Base-by-base conservation (phyloP, 352 stramenopile genomes). In the Phytophthora hybrid region DNA sequence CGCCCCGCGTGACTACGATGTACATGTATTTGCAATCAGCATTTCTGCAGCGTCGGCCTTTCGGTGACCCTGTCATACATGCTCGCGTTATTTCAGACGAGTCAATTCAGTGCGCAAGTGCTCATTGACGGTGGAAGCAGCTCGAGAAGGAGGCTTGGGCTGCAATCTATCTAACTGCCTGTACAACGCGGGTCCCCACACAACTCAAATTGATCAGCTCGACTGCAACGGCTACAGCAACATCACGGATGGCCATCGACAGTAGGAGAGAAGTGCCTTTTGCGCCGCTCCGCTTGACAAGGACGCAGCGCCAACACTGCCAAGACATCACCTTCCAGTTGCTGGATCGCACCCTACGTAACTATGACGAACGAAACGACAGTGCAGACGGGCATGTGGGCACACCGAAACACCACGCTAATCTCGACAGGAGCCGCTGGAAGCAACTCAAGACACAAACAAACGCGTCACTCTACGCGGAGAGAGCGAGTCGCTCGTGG, bases 301-400 rank as follows among this genome's bases (percentile, higher is more conserved):
- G n/a, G 7, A 41, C 29, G n/a, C 39, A 70, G 53, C n/a, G 57
- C 14, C 54, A 58, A 54, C 54, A 52, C 5, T 63, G 54, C 16
- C 54, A 53, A 11, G 63, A 69, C 23, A 11, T 61, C 21, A 47
- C 41, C 5, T 59, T 66, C 18, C 66, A 73, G 19, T 34, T 73
- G 66, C 66, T 73, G 10, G 66, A 73, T 46, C 59, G 66, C 41
- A 68, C 66, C 16, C 49, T 67, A 14, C 66, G 66, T 49, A 61
- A 37, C 56, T 72, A 72, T 32, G 65, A 72, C 32, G 46, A 72
- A 29, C 23, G 61, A 18, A 49, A 58, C 59, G 44, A 66, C 11
- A 18, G 31, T 11, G 52, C 21, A 52, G 47, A 59, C 49, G n/a
- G 49, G 5, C 29, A 34, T n/a, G 18, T 18, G 21, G 19, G 26